Conservation (phyloP, 208 protist species). For the Leishmania mexicana region DNA sequence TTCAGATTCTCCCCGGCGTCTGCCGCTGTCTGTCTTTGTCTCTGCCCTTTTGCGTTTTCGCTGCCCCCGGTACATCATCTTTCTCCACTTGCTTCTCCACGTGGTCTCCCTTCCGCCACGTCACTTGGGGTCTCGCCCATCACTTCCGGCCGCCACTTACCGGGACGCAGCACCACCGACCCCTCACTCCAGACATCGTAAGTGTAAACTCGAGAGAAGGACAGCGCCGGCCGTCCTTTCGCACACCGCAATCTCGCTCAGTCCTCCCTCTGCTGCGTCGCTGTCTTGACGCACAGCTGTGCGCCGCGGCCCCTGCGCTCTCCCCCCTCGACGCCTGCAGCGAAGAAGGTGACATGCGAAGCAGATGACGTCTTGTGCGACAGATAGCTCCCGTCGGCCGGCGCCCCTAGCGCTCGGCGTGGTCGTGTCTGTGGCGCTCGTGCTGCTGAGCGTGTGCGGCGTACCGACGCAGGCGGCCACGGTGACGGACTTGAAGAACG, state of each 20-base stretch:
- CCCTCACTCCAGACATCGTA: neutral
- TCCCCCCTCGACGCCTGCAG: neutral
- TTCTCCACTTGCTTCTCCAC: neutral
- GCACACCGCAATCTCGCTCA: neutral
- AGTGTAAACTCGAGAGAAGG: neutral
- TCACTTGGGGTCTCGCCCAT: neutral
- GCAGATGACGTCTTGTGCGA: neutral
- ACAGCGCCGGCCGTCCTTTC: no score
- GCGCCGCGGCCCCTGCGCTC: neutral
- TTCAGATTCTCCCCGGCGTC: neutral
- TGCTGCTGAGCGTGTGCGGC: constrained; percentile 8
- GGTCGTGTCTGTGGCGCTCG: neutral
- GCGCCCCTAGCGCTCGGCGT: neutral
- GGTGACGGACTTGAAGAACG: constrained; percentile 16
- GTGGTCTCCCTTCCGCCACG: neutral
- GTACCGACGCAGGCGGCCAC: constrained; percentile 10
- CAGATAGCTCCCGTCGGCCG: neutral
- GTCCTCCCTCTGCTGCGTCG: neutral
- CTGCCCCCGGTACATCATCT: neutral
- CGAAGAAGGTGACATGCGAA: neutral
- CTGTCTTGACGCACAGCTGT: neutral
- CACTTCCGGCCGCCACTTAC: neutral
- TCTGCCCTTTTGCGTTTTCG: neutral
- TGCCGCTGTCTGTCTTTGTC: neutral
- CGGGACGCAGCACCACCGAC: neutral